A percentile compares a stretch with the other conserved stretches of the same genome.
phyloP scores from a whole-genome alignment of 2,329 filamentous ascomycete species.

The Alternaria triticimaculans region DNA sequence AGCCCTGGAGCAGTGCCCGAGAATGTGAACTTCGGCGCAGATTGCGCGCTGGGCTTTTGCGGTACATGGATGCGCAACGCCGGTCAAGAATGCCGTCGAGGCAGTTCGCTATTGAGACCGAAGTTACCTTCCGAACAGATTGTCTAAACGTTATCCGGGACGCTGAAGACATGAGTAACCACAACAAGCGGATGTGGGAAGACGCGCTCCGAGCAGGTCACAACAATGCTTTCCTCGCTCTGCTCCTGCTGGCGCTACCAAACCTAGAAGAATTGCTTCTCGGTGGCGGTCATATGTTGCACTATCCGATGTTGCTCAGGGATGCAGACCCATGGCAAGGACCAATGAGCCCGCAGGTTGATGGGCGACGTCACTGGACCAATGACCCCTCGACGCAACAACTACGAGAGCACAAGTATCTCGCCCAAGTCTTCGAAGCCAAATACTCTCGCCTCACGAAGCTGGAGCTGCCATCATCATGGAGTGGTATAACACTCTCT shows the following conservation, averaged over 20 bases:
- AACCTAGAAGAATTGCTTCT: neutral
- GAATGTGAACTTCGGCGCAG: neutral
- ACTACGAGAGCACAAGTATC: neutral
- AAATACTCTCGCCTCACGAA: neutral
- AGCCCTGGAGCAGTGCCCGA: neutral
- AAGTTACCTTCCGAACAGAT: neutral
- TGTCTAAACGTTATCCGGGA: neutral
- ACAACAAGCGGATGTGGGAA: neutral
- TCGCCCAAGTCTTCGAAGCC: neutral
- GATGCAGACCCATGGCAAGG: neutral
- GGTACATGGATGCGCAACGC: neutral
- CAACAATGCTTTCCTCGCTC: neutral
- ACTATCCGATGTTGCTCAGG: neutral
- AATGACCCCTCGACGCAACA: neutral
- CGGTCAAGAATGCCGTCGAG: neutral
- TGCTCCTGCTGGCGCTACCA: neutral
- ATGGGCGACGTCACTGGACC: neutral
- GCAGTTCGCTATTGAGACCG: neutral
- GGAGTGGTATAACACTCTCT: neutral
- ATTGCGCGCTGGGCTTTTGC: neutral
- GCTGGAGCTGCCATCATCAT: neutral
- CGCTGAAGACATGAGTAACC: neutral
- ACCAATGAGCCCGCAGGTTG: neutral
- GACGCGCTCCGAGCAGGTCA: neutral
- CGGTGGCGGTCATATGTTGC: neutral